phyloP scores from a whole-genome alignment of 2,329 filamentous ascomycete species.

The Fusarium guadeloupense region DNA sequence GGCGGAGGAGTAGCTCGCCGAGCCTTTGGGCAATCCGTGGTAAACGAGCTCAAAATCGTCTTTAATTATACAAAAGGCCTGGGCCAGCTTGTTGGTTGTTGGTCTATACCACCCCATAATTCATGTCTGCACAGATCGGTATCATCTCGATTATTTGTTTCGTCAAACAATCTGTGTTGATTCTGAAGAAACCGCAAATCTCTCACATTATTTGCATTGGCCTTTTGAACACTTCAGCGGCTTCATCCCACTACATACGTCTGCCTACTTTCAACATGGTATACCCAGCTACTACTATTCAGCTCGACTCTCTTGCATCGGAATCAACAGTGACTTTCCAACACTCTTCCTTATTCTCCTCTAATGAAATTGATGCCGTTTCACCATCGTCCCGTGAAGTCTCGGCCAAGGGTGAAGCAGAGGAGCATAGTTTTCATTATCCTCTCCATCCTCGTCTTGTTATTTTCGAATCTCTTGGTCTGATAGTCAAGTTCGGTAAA shows the following conservation, averaged over 20 bases:
- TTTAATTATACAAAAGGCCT: too few relatives aligned
- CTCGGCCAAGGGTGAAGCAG: background rate
- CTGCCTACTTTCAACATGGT: too few relatives aligned
- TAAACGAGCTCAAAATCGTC: conserved; percentile 48
- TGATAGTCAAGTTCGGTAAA: conserved; percentile 1
- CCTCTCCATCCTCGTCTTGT: background rate
- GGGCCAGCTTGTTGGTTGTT: too few relatives aligned
- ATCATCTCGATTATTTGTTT: too few relatives aligned
- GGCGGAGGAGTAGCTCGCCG: conserved; percentile 49
- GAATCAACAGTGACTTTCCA: background rate
- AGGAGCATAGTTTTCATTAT: background rate
- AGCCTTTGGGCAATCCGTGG: conserved; percentile 58
- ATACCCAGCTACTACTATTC: background rate
- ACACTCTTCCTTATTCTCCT: background rate
- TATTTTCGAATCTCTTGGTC: background rate
- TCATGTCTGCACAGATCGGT: too few relatives aligned
- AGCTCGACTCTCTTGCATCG: background rate
- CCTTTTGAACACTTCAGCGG: too few relatives aligned
- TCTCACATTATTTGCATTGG: too few relatives aligned
- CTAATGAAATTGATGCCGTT: background rate
- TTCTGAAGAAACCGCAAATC: too few relatives aligned
- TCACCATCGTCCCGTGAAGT: background rate
- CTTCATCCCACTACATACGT: too few relatives aligned
- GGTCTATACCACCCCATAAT: too few relatives aligned
- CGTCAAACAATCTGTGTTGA: too few relatives aligned